Conservation (phyloP, 441 rosid species). For the Dalechampia spathulata region DNA sequence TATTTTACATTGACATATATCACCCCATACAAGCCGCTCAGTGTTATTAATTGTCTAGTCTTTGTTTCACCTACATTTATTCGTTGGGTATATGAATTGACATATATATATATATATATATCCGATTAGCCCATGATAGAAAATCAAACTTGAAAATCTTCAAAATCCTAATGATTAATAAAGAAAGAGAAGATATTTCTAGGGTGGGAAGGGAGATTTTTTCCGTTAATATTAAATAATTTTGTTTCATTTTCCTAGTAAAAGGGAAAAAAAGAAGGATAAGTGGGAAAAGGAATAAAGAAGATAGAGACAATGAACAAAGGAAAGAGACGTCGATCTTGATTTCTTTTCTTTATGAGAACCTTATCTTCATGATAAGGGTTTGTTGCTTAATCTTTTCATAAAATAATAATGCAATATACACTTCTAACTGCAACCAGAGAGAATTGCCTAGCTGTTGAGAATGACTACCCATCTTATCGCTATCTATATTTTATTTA, state of each 20-base stretch:
- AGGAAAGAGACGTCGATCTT: constrained; percentile 3
- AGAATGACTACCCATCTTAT: not conserved
- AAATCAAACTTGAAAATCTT: not conserved
- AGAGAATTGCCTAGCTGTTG: not conserved
- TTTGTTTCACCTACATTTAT: too few relatives aligned
- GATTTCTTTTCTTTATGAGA: not conserved
- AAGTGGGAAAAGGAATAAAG: not conserved
- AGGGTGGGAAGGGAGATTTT: not conserved
- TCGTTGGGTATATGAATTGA: too few relatives aligned
- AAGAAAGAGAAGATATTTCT: not conserved
- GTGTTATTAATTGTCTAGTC: too few relatives aligned
- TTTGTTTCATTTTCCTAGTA: not conserved
- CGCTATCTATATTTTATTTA: not conserved
- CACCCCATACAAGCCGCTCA: too few relatives aligned
- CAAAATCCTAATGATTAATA: not conserved
- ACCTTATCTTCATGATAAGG: constrained; percentile 13
- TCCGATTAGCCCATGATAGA: too few relatives aligned
- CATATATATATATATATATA: too few relatives aligned
- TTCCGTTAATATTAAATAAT: not conserved
- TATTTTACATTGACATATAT: too few relatives aligned
- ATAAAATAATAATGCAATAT: not conserved
- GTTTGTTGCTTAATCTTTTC: constrained; percentile 19
- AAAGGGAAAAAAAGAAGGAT: not conserved
- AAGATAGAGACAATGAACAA: constrained; percentile 10
- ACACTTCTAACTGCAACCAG: not conserved